Evolutionary conservation across 2,329 filamentous ascomycete genomes (phyloP), one percentile per base, ranked within the genome.

Genomic region (Camillea tinctor): DNA sequence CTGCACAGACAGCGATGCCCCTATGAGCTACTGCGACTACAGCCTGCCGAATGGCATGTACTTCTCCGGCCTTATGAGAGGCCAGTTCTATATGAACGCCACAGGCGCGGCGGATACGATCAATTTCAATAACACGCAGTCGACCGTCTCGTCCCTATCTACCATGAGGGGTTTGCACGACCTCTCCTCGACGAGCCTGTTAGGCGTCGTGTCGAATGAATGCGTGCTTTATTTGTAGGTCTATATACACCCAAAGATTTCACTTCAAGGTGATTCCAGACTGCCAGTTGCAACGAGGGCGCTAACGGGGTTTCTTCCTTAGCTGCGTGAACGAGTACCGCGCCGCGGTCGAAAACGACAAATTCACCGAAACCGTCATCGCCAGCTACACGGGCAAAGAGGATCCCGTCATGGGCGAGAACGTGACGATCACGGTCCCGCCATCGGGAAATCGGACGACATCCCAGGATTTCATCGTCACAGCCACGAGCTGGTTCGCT

Each of bases 271-370:
- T n/a, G n/a, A n/a, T n/a, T n/a, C n/a, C n/a, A n/a, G n/a, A n/a
- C n/a, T n/a, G n/a, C n/a, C n/a, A n/a, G n/a, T n/a, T n/a, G n/a
- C n/a, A n/a, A 30, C 13, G 6, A 30, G 26, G 26, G 26, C 6
- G 26, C 26, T 30, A 13, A 30, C 26, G 13, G 20, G 22, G n/a
- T n/a, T 20, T 22, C 19, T n/a, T 5, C 11, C 20, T 24, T 56
- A 59, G 57, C 52, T 62, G 60, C 21, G 60, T 60, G 21, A 62
- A 62, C 40, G 60, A 62, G 19, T 62, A 62, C 23, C 51, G 44
- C 1, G 57, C 49, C 22, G 55, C 57, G 36, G 60, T 62, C 13
- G 55, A n/a, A 9, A 55, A 62, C 52, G 55, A 57, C 49, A 24
- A 36, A 20, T 60, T 62, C 49, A 60, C 30, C n/a, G 60, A 62